Base-by-base conservation (phyloP, 31 red algal species). In the Endocladia muricata region DNA sequence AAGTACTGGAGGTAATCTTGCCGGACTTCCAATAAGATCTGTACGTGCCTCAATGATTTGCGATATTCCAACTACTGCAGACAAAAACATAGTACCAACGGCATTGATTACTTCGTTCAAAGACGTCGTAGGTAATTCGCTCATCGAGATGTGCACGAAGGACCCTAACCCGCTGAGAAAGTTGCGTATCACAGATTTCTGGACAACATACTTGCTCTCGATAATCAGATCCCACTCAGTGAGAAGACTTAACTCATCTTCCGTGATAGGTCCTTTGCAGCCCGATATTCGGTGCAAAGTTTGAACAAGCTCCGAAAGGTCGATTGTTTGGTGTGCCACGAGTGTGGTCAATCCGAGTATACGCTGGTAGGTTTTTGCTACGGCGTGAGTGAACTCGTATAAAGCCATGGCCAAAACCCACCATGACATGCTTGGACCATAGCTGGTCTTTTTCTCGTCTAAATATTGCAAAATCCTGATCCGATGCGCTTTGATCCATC, bases 241-340 rank as follows among this genome's bases (percentile, higher is more conserved):
- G 26, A 75, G 28, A n/a, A 56, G 43, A 37, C 49, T 58, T 2
- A 55, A n/a, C 1, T 75, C 71, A 35, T 75, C 71, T 48, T 58
- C 48, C 15, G 71, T 75, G 47, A 75, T 56, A 56, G 71, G 71
- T 17, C 71, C 71, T 57, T 75, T 75, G 71, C 71, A 75, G 2
- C 71, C 71, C 22, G 71, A 75, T 0, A 75, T 57, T 4, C 71
- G 71, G 36, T 75, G 28, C 3, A 75, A 37, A 55, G 44, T 75
- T 57, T 58, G 71, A 22, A 56, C 0, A 35, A 75, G 47, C 33
- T 75, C 71, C 28, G 49, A 57, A 3, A 75, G 32, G 39, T 57
- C 22, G 33, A 22, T 17, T 3, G 51, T 58, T 37, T 75, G 71
- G 11, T 75, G 43, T n/a, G 71, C 28, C 13, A 75, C 21, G 5